Base-by-base conservation (phyloP, 2,329 filamentous ascomycete species). In the Acrodontium crateriforme region DNA sequence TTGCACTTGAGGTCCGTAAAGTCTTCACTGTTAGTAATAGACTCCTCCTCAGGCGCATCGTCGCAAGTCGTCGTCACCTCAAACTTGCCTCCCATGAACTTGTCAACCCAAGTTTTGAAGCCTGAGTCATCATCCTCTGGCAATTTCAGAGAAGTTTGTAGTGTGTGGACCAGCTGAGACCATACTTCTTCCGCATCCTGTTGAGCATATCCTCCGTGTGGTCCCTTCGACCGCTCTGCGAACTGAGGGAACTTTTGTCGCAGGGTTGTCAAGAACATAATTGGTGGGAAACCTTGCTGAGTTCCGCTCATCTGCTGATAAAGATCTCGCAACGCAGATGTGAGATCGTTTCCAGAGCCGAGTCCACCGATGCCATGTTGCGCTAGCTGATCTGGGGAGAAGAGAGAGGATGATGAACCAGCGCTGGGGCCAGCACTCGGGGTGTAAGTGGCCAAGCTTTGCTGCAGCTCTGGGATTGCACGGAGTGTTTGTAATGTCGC, bases 121-220 rank as follows among this genome's bases (percentile, higher is more conserved):
- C 81, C 81, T 1, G 63, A 53, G 2, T 74, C 49, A 9, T 53
- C 54, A 1, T 50, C 50, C 6, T 69, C 66, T 44, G 71, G 74
- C 38, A 79, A 56, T 49, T 73, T 76, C 27, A 95, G 60, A 50
- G 81, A 87, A 46, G 79, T 71, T 37, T 78, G 74, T 19, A 98
- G 60, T 47, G 87, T 80, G 24, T 78, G 74, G 5, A 98, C 61
- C 36, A 98, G 91, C 52, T 95, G 87, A 12, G 87, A 89, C 84
- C 87, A 98, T 25, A 87, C 89, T 56, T 98, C 89, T 55, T 98
- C 89, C 1, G 89, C 89, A 60, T 98, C 89, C 58, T 98, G 89
- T 57, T 98, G 89, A n/a, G 89, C 85, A 49, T 78, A 95, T 5
- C 81, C 84, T 12, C 20, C 20, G 32, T 77, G 67, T 13, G 82